Conservation (phyloP, 2,329 filamentous ascomycete species). For the Talaromyces albobiverticillius region DNA sequence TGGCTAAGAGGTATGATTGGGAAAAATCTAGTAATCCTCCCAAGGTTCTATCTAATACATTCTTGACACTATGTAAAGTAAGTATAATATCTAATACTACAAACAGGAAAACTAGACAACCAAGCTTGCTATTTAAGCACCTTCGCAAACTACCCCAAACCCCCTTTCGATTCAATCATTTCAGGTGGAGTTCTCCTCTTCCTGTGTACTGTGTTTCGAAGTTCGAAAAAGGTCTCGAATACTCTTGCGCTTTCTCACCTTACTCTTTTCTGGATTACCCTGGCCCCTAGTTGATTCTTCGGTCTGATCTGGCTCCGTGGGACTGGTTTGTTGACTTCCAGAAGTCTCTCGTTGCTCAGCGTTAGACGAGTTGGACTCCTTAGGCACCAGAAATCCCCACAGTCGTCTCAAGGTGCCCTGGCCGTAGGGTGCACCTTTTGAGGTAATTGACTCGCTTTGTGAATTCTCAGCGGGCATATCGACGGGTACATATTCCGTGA, state of each 20-base stretch:
- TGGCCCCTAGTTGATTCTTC: not conserved
- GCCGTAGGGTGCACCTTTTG: not conserved
- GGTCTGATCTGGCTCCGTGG: not conserved
- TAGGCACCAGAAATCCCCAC: not conserved
- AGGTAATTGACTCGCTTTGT: not conserved
- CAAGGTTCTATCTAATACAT: too few relatives aligned
- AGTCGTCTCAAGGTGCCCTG: not conserved
- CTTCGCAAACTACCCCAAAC: too few relatives aligned
- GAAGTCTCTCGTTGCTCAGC: not conserved
- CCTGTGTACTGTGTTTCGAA: not conserved
- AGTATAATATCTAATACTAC: too few relatives aligned
- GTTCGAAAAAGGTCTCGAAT: constrained; percentile 14
- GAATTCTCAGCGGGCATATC: not conserved
- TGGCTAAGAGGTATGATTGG: too few relatives aligned
- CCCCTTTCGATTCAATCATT: too few relatives aligned
- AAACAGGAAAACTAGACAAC: too few relatives aligned
- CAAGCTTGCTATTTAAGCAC: too few relatives aligned
- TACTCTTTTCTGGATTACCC: not conserved
- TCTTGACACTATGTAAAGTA: too few relatives aligned
- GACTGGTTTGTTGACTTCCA: not conserved
- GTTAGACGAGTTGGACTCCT: not conserved
- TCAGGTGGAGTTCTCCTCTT: not conserved
- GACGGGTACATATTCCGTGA: constrained; percentile 1
- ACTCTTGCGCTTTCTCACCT: constrained; percentile 11
- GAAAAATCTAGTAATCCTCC: too few relatives aligned